Evolutionary conservation across 2,329 filamentous ascomycete species (phyloP), one percentile per base, ranked within the genome.

Genomic region (Aspergillus candidus): DNA sequence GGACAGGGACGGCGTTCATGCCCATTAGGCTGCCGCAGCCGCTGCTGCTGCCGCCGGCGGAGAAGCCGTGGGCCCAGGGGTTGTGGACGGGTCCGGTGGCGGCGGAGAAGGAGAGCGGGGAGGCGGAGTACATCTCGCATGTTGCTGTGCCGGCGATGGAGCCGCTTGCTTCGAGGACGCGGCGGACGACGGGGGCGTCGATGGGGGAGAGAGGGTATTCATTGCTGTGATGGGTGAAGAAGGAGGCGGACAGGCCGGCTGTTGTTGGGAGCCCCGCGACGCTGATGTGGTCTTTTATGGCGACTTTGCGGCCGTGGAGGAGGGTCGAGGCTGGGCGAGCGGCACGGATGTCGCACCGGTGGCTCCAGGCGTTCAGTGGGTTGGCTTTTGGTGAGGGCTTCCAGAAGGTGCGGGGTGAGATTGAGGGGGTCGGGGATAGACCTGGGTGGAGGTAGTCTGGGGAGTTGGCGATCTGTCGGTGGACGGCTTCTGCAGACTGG

Each of bases 281-380:
- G 4, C 57, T 58, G 37, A 67, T 61, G 40, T 62, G 68, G 44
- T 69, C 65, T 48, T 69, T 69, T 42, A 68, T 54, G 1, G 58
- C 59, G 34, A 68, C 50, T 3, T 50, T 62, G 32, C 60, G 55
- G 8, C 59, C 63, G 11, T 41, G 47, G 6, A 68, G 57, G 11
- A 58, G 31, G 13, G 37, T 40, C 14, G 47, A 59, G 12, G 46
- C 40, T 4, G 60, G 59, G 34, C 46, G 45, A 3, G 52, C 44
- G 6, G 62, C 53, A n/a, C 47, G 52, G 11, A 70, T 52, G 3
- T 55, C 51, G 15, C 58, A 61, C 32, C 58, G 59, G 41, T 72
- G 63, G 33, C 66, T 66, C 69, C 70, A 72, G n/a, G 63, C 70
- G 53, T 72, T 72, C 15, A 71, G 45, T 11, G 64, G 65, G 46